A percentile compares a stretch with the other conserved stretches of the same genome.
phyloP scores from a whole-genome alignment of 306 rosid genomes.

The Herpetospermum pedunculosum region DNA sequence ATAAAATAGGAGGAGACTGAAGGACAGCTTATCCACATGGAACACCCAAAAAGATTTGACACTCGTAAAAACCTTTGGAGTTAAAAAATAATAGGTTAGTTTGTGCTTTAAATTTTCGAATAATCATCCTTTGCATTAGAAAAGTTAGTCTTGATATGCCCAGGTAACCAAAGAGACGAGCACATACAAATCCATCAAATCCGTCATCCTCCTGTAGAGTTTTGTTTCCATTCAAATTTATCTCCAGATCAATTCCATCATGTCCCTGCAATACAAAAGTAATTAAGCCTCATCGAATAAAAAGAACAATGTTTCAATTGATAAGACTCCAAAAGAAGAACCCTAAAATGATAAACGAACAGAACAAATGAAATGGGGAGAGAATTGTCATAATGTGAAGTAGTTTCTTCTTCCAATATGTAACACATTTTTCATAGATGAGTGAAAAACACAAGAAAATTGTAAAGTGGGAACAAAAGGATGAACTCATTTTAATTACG shows the following conservation, averaged over 20 bases:
- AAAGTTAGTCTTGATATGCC: not conserved
- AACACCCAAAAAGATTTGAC: not conserved
- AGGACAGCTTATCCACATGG: not conserved
- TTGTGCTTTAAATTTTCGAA: conserved; percentile 10
- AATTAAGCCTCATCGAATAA: not conserved
- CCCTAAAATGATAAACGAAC: not conserved
- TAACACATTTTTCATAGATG: not conserved
- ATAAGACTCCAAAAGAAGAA: not conserved
- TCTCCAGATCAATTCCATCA: conserved; percentile 71
- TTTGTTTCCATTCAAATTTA: conserved; percentile 46
- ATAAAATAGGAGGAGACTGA: not conserved
- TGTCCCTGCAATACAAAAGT: conserved; percentile 39
- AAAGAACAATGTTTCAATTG: not conserved
- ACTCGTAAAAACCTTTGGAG: not conserved
- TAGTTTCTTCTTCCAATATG: not conserved
- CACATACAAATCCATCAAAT: conserved; percentile 42
- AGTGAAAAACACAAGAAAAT: not conserved
- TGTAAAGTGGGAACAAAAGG: not conserved
- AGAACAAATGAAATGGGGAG: not conserved
- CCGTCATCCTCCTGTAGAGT: conserved; percentile 38
- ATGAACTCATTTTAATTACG: not conserved
- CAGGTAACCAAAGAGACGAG: conserved; percentile 5
- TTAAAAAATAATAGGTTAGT: not conserved
- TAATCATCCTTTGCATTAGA: conserved; percentile 1
- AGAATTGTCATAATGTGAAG: not conserved